Evolutionary conservation across 2,329 filamentous ascomycete species (phyloP).

Genomic region (Microsporum audouinii): DNA sequence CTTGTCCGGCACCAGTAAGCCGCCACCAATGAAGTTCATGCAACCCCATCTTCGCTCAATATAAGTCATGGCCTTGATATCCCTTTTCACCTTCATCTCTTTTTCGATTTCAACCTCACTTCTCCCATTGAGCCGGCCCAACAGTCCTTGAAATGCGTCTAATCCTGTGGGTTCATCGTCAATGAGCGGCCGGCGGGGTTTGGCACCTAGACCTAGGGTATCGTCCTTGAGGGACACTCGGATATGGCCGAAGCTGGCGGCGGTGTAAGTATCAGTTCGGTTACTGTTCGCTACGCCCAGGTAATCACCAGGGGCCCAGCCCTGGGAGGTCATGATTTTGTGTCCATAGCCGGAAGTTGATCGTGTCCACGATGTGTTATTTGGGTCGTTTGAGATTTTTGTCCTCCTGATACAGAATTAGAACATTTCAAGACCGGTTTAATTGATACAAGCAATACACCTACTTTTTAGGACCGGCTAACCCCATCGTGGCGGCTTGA

Average conservation of each 20-base stretch:
- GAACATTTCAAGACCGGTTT: not conserved
- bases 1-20: constrained; percentile 53
- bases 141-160: constrained; percentile 71
- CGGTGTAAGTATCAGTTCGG: constrained; percentile 65
- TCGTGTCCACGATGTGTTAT: constrained; percentile 87
- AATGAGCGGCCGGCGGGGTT: constrained; percentile 53
- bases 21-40: constrained; percentile 81
- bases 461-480: constrained; percentile 57
- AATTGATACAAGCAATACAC: constrained; percentile 10
- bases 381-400: constrained; percentile 82
- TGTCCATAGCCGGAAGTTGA: constrained; percentile 77
- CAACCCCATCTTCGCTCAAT: constrained; percentile 63
- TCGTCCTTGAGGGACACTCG: constrained; percentile 80
- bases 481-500: constrained; percentile 46
- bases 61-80: constrained; percentile 61
- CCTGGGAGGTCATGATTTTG: constrained; percentile 74
- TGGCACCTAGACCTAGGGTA: constrained; percentile 77
- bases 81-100: constrained; percentile 56
- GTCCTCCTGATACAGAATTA: constrained; percentile 35
- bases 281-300: constrained; percentile 67
- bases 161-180: constrained; percentile 70
- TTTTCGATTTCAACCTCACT: constrained; percentile 59
- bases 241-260: constrained; percentile 74
- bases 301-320: constrained; percentile 77
- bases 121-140: constrained; percentile 84